Conservation (phyloP, 495 filamentous ascomycete species). For the Talaromyces wortmannii region DNA sequence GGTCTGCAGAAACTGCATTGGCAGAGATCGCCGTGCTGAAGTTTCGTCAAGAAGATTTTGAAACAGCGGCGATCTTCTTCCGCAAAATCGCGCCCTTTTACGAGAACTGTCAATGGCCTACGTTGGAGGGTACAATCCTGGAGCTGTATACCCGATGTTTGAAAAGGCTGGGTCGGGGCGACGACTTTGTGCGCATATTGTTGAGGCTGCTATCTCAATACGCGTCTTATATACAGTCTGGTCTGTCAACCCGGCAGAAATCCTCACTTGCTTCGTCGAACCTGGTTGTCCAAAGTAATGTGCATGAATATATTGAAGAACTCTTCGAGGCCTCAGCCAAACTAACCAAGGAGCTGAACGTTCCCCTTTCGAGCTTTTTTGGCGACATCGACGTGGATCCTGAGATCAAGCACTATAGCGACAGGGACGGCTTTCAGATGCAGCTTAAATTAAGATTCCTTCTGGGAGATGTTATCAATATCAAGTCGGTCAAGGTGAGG, state of each 20-base stretch:
- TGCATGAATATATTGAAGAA: slow-evolving; percentile 58
- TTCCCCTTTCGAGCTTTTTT: slow-evolving; percentile 70
- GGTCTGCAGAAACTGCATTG: slow-evolving; percentile 69
- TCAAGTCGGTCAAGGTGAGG: slow-evolving; percentile 60
- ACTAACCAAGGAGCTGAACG: slow-evolving; percentile 56
- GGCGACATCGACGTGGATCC: slow-evolving; percentile 61
- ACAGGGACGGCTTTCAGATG: slow-evolving; percentile 73
- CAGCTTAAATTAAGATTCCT: slow-evolving; percentile 64
- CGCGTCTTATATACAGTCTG: slow-evolving; percentile 33
- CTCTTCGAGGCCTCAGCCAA: slow-evolving; percentile 55
- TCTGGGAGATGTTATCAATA: slow-evolving; percentile 60
- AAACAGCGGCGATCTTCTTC: slow-evolving; percentile 70
- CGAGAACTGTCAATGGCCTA: slow-evolving; percentile 69
- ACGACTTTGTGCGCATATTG: slow-evolving; percentile 73
- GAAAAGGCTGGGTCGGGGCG: slow-evolving; percentile 63
- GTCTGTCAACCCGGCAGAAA: slow-evolving; percentile 25
- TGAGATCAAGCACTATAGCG: slow-evolving; percentile 59
- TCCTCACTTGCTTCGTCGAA: slow-evolving; percentile 21
- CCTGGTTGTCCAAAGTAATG: slow-evolving; percentile 45
- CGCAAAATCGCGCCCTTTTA: slow-evolving; percentile 77
- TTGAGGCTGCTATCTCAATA: slow-evolving; percentile 72
- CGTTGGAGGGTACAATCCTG: slow-evolving; percentile 75
- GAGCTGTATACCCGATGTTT: slow-evolving; percentile 81
- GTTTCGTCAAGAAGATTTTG: slow-evolving; percentile 64
- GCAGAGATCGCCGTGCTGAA: slow-evolving; percentile 83